A percentile compares a stretch with the other conserved stretches of the same genome.
These are phyloP conservation scores for Diaporthe nobilis DNA, from an alignment of 2,329 filamentous ascomycete genomes.

Conservation along the genomic window DNA sequence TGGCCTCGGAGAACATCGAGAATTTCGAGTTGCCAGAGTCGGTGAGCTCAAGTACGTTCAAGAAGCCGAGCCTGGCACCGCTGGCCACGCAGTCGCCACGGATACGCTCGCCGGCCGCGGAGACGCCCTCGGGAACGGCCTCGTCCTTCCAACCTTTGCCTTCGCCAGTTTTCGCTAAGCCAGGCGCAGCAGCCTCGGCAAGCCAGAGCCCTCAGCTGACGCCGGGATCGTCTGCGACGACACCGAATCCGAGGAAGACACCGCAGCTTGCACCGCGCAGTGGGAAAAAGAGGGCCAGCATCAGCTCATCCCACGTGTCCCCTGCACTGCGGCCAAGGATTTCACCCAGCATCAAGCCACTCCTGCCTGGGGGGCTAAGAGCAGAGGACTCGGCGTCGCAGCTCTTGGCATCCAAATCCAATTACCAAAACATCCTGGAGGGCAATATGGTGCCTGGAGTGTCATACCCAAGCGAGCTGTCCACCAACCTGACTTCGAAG, in stretches of 20 bases:
- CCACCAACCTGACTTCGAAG: constrained; percentile 95
- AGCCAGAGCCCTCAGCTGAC: constrained; percentile 76
- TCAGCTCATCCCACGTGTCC: constrained; percentile 82
- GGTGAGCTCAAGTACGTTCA: constrained; percentile 61
- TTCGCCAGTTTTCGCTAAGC: constrained; percentile 62
- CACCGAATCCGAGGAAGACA: constrained; percentile 63
- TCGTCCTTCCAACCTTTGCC: constrained; percentile 64
- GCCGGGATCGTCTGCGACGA: constrained; percentile 62
- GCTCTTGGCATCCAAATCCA: constrained; percentile 92
- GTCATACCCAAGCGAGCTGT: constrained; percentile 90
- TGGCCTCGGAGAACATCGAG: constrained; percentile 68
- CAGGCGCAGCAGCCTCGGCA: constrained; percentile 63
- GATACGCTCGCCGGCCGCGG: constrained; percentile 55
- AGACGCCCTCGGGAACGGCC: constrained; percentile 63
- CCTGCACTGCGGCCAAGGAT: constrained; percentile 91
- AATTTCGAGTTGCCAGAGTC: constrained; percentile 81
- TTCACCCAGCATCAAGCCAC: constrained; percentile 93
- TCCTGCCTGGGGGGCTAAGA: constrained; percentile 75
- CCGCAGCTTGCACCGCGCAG: constrained; percentile 69
- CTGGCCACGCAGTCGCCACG: constrained; percentile 61
- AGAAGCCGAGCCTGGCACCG: constrained; percentile 61
- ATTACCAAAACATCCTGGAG: constrained; percentile 97
- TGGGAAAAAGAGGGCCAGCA: constrained; percentile 78
- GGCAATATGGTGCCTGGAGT: constrained; percentile 92
- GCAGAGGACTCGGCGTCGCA: constrained; percentile 76